Conservation (phyloP, 768 basidiomycete genomes). For the Trametopsis cervina region DNA sequence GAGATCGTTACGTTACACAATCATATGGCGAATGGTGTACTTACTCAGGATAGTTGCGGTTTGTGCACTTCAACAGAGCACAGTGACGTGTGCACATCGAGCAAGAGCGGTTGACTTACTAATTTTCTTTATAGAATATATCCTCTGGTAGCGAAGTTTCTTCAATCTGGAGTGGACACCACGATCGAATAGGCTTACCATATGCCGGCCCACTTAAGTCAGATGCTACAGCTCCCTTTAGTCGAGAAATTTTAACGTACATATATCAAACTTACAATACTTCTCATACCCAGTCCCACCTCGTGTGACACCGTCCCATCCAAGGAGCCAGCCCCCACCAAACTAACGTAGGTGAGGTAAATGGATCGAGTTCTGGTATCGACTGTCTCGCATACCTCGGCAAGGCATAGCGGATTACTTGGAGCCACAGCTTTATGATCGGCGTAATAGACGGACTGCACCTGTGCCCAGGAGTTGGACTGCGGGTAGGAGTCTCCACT, state of each 20-base stretch:
- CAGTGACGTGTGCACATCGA: too few relatives aligned
- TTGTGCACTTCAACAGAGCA: slow-evolving; percentile 29
- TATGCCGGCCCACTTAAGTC: slow-evolving; percentile 37
- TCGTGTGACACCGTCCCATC: slow-evolving; percentile 33
- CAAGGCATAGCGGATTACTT: slow-evolving; percentile 43
- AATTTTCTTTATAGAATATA: slow-evolving; percentile 47
- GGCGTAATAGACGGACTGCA: slow-evolving; percentile 42
- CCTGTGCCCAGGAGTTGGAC: slow-evolving; percentile 42
- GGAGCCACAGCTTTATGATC: slow-evolving; percentile 36
- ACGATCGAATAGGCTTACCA: slow-evolving; percentile 24
- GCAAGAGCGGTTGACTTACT: slow-evolving; percentile 26
- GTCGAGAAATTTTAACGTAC: background rate
- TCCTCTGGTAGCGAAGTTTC: slow-evolving; percentile 27
- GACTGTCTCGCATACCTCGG: slow-evolving; percentile 39
- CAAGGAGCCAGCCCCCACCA: slow-evolving; percentile 40
- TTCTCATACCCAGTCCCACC: slow-evolving; percentile 48
- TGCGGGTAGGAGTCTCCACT: slow-evolving; percentile 50
- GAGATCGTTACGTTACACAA: too few relatives aligned
- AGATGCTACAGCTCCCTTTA: slow-evolving; percentile 21
- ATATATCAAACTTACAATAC: slow-evolving; percentile 35
- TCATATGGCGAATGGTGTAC: too few relatives aligned
- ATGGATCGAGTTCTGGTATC: too few relatives aligned
- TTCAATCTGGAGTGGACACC: background rate
- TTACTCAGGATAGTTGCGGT: slow-evolving; percentile 45
- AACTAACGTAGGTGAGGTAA: too few relatives aligned